Evolutionary conservation across 2,329 filamentous ascomycete species (phyloP).

Genomic region (Fusarium sp.): DNA sequence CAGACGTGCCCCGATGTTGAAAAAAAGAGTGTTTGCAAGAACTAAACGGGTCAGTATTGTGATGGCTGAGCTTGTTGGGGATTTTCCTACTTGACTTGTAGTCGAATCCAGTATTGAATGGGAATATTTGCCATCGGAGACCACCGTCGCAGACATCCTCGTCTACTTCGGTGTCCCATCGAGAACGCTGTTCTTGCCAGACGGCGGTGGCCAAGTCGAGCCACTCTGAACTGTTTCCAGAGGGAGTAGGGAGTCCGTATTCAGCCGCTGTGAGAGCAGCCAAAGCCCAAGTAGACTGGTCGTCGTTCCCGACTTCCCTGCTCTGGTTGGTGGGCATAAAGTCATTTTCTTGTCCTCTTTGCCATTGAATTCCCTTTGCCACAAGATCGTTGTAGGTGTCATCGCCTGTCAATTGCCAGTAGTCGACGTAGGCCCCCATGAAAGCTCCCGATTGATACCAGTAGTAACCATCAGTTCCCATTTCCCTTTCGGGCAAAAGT

Average conservation of each 20-base stretch:
- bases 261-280: conserved; percentile 76
- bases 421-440: conserved; percentile 76
- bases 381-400: conserved; percentile 71
- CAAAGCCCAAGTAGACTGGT: conserved; percentile 79
- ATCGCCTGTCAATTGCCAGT: conserved; percentile 77
- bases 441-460: conserved; percentile 80
- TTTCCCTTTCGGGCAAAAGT: conserved; percentile 61
- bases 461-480: conserved; percentile 64
- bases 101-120: conserved; percentile 79
- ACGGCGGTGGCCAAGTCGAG: conserved; percentile 74
- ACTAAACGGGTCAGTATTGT: conserved; percentile 49
- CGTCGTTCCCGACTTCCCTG: conserved; percentile 71
- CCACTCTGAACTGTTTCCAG: conserved; percentile 65
- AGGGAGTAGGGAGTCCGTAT: conserved; percentile 70
- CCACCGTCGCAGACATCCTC: conserved; percentile 55
- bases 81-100: conserved; percentile 72
- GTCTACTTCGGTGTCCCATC: conserved; percentile 70
- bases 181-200: conserved; percentile 13
- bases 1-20: conserved; percentile 75
- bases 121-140: conserved; percentile 84
- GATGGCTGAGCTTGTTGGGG: rapidly evolving
- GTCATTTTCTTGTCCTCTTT: conserved; percentile 66
- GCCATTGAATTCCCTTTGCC: conserved; percentile 67
- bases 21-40: conserved; percentile 72
- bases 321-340: conserved; percentile 72